Conservation (phyloP, 1,284 basidiomycete genomes). For the Ceratobasidium sp. region DNA sequence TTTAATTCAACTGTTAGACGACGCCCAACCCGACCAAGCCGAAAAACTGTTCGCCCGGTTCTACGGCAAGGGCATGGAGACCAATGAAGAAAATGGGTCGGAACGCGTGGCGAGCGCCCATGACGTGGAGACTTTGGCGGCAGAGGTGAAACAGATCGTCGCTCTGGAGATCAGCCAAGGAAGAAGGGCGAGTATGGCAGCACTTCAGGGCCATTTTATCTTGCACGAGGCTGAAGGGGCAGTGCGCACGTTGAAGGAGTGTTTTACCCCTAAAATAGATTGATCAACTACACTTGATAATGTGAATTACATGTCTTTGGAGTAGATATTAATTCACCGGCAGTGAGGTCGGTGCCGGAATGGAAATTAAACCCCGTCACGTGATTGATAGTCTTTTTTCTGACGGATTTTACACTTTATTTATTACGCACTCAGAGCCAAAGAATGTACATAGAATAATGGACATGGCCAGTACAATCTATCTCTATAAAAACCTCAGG, state of each 20-base stretch:
- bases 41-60: constrained; percentile 86
- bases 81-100: constrained; percentile 47
- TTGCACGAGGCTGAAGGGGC: constrained; percentile 76
- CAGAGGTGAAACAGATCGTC: constrained; percentile 67
- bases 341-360: too few relatives aligned
- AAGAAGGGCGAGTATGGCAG: constrained; percentile 88
- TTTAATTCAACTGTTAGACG: constrained; percentile 85
- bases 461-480: too few relatives aligned
- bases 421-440: too few relatives aligned
- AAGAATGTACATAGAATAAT: too few relatives aligned
- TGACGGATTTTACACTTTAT: too few relatives aligned
- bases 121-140: constrained; percentile 63
- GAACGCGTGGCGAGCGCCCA: constrained; percentile 48
- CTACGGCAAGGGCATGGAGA: constrained; percentile 65
- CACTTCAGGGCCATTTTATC: constrained; percentile 93
- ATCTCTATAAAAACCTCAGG: too few relatives aligned
- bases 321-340: too few relatives aligned
- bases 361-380: too few relatives aligned
- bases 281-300: too few relatives aligned
- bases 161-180: constrained; percentile 66
- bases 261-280: constrained; percentile 22
- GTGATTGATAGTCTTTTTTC: too few relatives aligned
- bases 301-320: too few relatives aligned
- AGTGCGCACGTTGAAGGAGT: constrained; percentile 60
- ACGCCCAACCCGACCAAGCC: constrained; percentile 89